Conservation (phyloP, 805 yeast species). For the Candida methanosorbosa region DNA sequence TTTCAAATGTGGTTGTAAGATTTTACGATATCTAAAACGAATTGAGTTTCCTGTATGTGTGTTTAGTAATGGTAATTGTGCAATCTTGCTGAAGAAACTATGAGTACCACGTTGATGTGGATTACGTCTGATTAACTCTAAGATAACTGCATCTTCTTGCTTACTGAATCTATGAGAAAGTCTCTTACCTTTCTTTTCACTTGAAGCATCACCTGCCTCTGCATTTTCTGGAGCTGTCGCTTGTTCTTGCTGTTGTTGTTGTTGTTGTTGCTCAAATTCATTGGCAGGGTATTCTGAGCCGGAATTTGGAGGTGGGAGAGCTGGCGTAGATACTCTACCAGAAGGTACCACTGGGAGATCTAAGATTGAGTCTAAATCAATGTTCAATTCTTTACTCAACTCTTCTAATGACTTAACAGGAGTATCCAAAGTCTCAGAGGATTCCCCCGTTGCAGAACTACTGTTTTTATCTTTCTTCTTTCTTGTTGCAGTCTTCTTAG, state of each 20-base stretch:
- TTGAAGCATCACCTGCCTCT: neutral
- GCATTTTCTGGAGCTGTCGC: neutral
- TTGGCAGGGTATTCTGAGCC: too few relatives aligned
- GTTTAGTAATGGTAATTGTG: conserved; percentile 36
- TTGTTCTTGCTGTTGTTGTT: too few relatives aligned
- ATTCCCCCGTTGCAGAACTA: too few relatives aligned
- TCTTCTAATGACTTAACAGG: too few relatives aligned
- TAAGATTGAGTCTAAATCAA: too few relatives aligned
- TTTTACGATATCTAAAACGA: conserved; percentile 49
- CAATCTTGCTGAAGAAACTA: conserved; percentile 53
- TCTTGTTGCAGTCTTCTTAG: too few relatives aligned
- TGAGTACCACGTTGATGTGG: conserved; percentile 65
- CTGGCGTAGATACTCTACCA: too few relatives aligned
- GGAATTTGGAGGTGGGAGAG: too few relatives aligned
- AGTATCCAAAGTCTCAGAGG: too few relatives aligned
- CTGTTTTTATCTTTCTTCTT: too few relatives aligned
- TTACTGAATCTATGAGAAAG: conserved; percentile 41
- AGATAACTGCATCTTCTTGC: conserved; percentile 56
- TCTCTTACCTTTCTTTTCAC: conserved; percentile 20
- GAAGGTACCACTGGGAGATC: neutral
- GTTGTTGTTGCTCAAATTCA: too few relatives aligned
- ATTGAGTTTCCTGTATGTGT: conserved; percentile 74
- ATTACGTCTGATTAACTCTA: conserved; percentile 59
- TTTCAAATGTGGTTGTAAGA: conserved; percentile 29
- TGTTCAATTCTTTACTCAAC: too few relatives aligned